A percentile compares a stretch with the other conserved stretches of the same genome.
phyloP scores from a whole-genome alignment of 1,284 basidiomycete genomes.

The Termitomyces sp. region DNA sequence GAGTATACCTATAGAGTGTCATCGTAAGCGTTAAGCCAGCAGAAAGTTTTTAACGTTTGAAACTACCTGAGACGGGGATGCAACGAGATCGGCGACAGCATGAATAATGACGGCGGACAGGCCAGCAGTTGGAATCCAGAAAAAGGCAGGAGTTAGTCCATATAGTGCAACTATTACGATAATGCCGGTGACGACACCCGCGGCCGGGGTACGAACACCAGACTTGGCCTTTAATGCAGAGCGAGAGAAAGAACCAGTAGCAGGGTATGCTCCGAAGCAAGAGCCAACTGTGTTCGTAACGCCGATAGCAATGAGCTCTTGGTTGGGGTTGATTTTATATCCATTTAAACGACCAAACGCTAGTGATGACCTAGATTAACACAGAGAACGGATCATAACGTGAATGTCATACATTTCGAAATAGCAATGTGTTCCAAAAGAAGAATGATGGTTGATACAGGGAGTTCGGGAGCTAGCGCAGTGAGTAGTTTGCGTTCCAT shows the following conservation, averaged over 20 bases:
- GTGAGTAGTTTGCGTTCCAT: slow-evolving; percentile 62
- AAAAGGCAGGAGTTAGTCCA: slow-evolving; percentile 88
- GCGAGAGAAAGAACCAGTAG: slow-evolving; percentile 97
- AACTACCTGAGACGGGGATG: slow-evolving; percentile 69
- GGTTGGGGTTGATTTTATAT: slow-evolving; percentile 97
- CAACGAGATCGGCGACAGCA: slow-evolving; percentile 89
- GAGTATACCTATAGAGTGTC: slow-evolving; percentile 53
- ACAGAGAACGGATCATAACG: background rate
- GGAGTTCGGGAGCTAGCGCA: slow-evolving; percentile 75
- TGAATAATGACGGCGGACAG: slow-evolving; percentile 96
- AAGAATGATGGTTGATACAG: slow-evolving; percentile 92
- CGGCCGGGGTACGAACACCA: slow-evolving; percentile 91
- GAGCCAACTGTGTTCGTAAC: slow-evolving; percentile 89
- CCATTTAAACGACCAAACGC: slow-evolving; percentile 95
- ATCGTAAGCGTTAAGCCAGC: background rate
- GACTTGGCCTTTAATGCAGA: slow-evolving; percentile 95
- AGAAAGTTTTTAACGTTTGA: background rate
- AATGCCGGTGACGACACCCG: slow-evolving; percentile 83
- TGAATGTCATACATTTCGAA: slow-evolving; percentile 65
- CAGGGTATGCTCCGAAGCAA: slow-evolving; percentile 89
- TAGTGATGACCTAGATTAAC: slow-evolving; percentile 23
- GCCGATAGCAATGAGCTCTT: slow-evolving; percentile 96
- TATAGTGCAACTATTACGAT: slow-evolving; percentile 94
- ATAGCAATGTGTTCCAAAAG: slow-evolving; percentile 97
- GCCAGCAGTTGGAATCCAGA: slow-evolving; percentile 75